Percentiles rank a stretch among this genome's conserved stretches.
These are phyloP conservation scores for Botryotinia narcissicola DNA, from an alignment of 2,329 filamentous ascomycete species.

Conservation along the genomic window DNA sequence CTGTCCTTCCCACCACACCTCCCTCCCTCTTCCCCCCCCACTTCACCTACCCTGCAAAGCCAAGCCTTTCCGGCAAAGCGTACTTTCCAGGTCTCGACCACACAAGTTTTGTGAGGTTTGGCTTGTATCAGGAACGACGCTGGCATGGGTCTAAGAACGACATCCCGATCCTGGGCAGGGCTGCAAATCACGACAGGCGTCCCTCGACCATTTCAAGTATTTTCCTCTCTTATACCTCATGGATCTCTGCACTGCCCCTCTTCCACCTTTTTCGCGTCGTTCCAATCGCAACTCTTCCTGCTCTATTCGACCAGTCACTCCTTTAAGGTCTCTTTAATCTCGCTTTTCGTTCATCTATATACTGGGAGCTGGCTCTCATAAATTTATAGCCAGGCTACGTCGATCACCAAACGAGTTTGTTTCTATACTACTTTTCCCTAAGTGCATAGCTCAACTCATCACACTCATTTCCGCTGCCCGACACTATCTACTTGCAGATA, in stretches of 20 bases:
- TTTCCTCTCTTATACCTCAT: slow-evolving; percentile 51
- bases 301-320: slow-evolving; percentile 50
- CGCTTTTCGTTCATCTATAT: slow-evolving; percentile 47
- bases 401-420: slow-evolving; percentile 45
- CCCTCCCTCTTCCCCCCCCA: background rate
- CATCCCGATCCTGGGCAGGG: slow-evolving; percentile 37
- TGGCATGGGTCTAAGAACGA: slow-evolving; percentile 34
- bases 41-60: slow-evolving; percentile 22
- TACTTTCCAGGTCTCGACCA: slow-evolving; percentile 34
- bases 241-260: slow-evolving; percentile 51
- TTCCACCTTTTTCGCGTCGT: slow-evolving; percentile 45
- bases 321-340: slow-evolving; percentile 47
- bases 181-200: slow-evolving; percentile 31
- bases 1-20: slow-evolving; percentile 6
- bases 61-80: slow-evolving; percentile 32
- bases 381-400: slow-evolving; percentile 42
- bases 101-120: slow-evolving; percentile 36
- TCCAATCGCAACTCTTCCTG: slow-evolving; percentile 44
- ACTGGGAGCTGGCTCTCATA: slow-evolving; percentile 58
- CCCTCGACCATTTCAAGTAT: slow-evolving; percentile 41
- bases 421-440: slow-evolving; percentile 36
- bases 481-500: slow-evolving; percentile 32
- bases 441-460: slow-evolving; percentile 44
- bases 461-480: slow-evolving; percentile 40
- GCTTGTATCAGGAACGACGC: slow-evolving; percentile 38